Conservation (phyloP, 2,329 filamentous ascomycete species). For the Ascochyta fabae region DNA sequence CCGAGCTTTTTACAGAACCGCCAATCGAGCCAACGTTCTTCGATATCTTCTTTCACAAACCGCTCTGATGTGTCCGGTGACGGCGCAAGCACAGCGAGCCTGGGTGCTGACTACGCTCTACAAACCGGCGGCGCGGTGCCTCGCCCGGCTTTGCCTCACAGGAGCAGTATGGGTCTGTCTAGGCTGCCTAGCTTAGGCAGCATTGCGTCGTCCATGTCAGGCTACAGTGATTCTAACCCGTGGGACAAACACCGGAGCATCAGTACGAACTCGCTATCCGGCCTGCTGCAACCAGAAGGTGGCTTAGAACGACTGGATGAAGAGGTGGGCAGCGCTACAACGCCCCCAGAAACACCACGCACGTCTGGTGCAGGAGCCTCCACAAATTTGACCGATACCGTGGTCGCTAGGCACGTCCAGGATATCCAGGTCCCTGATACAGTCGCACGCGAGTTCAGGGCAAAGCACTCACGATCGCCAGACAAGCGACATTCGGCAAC, state of each 20-base stretch:
- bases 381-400: constrained; percentile 78
- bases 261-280: constrained; percentile 46
- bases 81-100: constrained; percentile 74
- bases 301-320: constrained; percentile 66
- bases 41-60: constrained; percentile 62
- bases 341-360: constrained; percentile 72
- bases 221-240: constrained; percentile 55
- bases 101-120: constrained; percentile 80
- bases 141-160: constrained; percentile 42
- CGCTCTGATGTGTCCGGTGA: constrained; percentile 64
- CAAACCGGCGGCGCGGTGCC: constrained; percentile 81
- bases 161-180: constrained; percentile 65
- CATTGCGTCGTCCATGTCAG: constrained; percentile 76
- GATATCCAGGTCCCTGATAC: constrained; percentile 92
- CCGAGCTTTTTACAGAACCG: constrained; percentile 64
- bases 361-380: constrained; percentile 58
- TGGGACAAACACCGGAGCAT: constrained; percentile 52
- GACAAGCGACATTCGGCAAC: constrained; percentile 60
- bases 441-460: constrained; percentile 83
- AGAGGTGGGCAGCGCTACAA: constrained; percentile 58
- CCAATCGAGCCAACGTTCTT: constrained; percentile 64
- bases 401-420: constrained; percentile 84
- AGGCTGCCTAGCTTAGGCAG: constrained; percentile 87
- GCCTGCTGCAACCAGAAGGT: constrained; percentile 49
- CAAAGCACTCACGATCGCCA: constrained; percentile 69